Base-by-base conservation (phyloP, 352 stramenopile species). In the Globisporangium acanthophoron region DNA sequence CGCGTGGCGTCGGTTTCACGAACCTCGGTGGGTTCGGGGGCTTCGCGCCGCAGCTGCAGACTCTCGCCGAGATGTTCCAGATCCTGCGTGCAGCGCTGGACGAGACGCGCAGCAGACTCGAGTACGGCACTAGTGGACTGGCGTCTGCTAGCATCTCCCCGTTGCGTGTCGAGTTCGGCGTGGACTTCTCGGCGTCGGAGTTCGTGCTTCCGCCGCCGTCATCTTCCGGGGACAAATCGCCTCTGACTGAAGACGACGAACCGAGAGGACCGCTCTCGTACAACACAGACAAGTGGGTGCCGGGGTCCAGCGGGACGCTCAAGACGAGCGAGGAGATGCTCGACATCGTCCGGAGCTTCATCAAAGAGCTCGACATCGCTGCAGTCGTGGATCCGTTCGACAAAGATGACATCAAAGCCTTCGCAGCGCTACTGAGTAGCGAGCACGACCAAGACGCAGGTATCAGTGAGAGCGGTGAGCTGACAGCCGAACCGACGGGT, bases 201-300 rank as follows among this genome's bases (percentile, higher is more conserved):
- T 92, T 87, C 35, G 77, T 73, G 27, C 61, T 73, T 13, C 54
- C 46, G 11, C 45, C 51, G 41, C 18, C 33, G 47, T 53, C 27
- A 12, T n/a, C 58, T 9, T 44, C 47, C 24, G 21, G 40, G 52
- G 33, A n/a, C 27, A 40, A 16, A 29, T 27, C 12, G 7, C 39
- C n/a, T 44, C 12, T 16, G 39, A 15, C 11, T 20, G 50, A 46
- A 27, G 24, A 63, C 41, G 61, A 54, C 21, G 53, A 61, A 20
- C 60, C 31, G 43, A 59, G 48, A 44, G 64, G 33, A 16, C 29
- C 52, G 48, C 76, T 67, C 49, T 77, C 68, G 21, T 92, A 92
- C 69, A 87, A 92, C 58, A 85, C 70, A 12, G 78, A 88, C 58
- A 73, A 79, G 49, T 90, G 82, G 82, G 62, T 85, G 16, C 43